Base-by-base conservation (phyloP, 2,329 filamentous ascomycete species). In the Scedosporium dehoogii region DNA sequence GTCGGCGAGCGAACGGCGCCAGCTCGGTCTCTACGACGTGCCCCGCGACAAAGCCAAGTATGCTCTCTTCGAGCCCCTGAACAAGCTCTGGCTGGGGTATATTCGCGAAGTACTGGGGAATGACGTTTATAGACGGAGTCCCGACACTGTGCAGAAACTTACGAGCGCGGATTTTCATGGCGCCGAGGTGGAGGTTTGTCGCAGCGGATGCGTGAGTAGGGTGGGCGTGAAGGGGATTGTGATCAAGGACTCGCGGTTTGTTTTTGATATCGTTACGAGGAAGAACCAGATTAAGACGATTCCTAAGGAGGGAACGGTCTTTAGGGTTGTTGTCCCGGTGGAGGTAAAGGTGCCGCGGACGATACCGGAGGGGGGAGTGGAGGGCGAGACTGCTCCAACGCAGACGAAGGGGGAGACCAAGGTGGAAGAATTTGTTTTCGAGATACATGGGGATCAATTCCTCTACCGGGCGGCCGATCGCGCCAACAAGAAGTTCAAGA, bases 151-250 rank as follows among this genome's bases (percentile, higher is more conserved):
- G 4, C 88, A 89, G 4, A 89, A 94, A 73, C 77, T 99, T 41
- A 86, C 85, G 55, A 91, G 88, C 63, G 93, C 92, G 1, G 94
- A 99, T 74, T 93, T 92, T 69, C 92, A 97, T 72, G 94, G 94
- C 1, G 92, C 93, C 16, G 78, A 86, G 67, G 73, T 97, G 21
- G 86, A 92, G 75, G 91, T 97, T 23, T 89, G 93, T 62, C 78
- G 92, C 68, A 94, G 92, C 73, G 77, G 84, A 33, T 97, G 92
- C 72, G 84, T 88, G 16, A 86, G 89, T 61, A 81, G 93, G 16
- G 92, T 99, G 0, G 93, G 94, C 0, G 75, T 93, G 61, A 84
- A 80, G 68, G 94, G 94, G 16, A 93, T 97, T 68, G 89, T 97
- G 64, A 85, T 97, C 48, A 86, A 90, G 72, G 94, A 99, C 76